Conservation (phyloP, 805 yeast genomes). For the Metschnikowia baotianmanensis region DNA sequence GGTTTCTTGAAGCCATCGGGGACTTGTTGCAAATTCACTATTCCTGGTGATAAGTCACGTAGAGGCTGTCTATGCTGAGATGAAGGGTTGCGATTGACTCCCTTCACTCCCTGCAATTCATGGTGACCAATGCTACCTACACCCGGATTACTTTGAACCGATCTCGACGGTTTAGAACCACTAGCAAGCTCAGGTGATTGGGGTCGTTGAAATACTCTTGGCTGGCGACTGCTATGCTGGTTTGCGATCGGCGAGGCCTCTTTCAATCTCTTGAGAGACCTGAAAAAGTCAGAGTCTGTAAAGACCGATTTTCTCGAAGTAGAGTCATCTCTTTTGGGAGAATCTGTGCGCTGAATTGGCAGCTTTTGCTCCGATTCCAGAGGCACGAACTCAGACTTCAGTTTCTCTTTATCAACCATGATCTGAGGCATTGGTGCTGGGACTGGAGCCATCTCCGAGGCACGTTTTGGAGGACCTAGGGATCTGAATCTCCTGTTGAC, state of each 20-base stretch:
- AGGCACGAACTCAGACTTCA: too few relatives aligned
- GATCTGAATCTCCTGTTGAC: slow-evolving; percentile 34
- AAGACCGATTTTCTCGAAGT: slow-evolving; percentile 1
- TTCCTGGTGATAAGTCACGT: slow-evolving; percentile 7
- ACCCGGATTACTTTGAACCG: too few relatives aligned
- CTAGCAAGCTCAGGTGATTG: too few relatives aligned
- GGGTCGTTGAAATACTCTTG: too few relatives aligned
- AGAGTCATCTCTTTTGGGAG: neutral
- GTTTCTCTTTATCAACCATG: too few relatives aligned
- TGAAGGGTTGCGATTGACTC: too few relatives aligned
- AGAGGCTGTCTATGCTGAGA: slow-evolving; percentile 12
- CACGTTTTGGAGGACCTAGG: slow-evolving; percentile 53
- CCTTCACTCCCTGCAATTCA: too few relatives aligned
- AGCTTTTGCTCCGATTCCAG: too few relatives aligned
- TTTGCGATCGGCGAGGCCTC: slow-evolving; percentile 7
- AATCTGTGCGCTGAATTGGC: too few relatives aligned
- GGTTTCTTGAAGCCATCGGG: slow-evolving; percentile 36
- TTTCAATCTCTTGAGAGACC: slow-evolving; percentile 17
- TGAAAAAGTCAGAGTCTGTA: slow-evolving; percentile 19
- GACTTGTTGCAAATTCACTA: slow-evolving; percentile 12
- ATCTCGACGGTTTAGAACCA: too few relatives aligned
- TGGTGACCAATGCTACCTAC: too few relatives aligned
- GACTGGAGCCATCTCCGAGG: slow-evolving; percentile 21
- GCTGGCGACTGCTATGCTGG: neutral
- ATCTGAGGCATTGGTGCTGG: neutral